Base-by-base conservation (phyloP, 495 filamentous ascomycete species). In the Friedmanniomyces simplex region DNA sequence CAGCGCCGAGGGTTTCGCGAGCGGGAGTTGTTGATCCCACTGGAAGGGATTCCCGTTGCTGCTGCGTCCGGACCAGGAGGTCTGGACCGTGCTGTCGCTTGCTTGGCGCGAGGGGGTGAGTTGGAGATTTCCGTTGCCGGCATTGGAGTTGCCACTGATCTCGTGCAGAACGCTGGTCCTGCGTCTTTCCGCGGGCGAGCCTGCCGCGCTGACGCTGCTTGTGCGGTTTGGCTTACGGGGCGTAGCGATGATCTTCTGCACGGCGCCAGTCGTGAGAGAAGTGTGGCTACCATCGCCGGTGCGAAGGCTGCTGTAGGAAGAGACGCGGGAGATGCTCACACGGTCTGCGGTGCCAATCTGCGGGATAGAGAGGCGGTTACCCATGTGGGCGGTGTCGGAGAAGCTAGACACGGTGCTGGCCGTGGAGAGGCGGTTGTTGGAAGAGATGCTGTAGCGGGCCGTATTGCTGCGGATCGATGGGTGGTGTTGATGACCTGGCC, bases 11-110 rank as follows among this genome's bases (percentile, higher is more conserved):
- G 61, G 58, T 36, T 68, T 63, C 14, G 32, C 21, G 10, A 54
- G 45, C 24, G 58, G 55, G 1, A 50, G 43, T 36, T 20, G 14
- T 34, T 50, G 26, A 37, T 64, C 61, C 66, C 66, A 68, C 36
- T 62, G 63, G 28, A 66, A 64, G 4, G 66, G 63, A 41, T 63
- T 67, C 6, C 57, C 63, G 41, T 62, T 61, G 50, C 58, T 62
- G 45, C 55, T 64, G 1, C 58, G 61, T 5, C 39, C 39, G 14
- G 39, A 43, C 39, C 39, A 43, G 18, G 49, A 48, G 21, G 22
- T 54, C 20, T 42, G 20, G 10, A 25, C 61, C 61, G 24, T 51
- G 39, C 26, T 63, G 37, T 63, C 25, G 24, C 63, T 64, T 14
- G 46, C 24, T 30, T 54, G 50, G 5, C 64, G 49, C 12, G 64